phyloP scores from a whole-genome alignment of 495 filamentous ascomycete genomes.

The Hypoxylon perforatum region DNA sequence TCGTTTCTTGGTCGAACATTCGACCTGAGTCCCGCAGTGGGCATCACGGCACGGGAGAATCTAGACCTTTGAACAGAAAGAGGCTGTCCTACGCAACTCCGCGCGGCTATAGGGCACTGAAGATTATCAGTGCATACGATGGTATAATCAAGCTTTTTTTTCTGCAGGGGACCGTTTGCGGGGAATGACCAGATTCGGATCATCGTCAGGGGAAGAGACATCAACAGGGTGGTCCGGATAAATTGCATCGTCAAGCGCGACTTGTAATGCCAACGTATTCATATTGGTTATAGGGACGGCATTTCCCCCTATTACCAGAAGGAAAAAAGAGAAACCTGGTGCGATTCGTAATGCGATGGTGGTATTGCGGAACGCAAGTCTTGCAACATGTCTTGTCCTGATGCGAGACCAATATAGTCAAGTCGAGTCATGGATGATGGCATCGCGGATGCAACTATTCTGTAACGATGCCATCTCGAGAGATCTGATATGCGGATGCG shows the following conservation, averaged over 20 bases:
- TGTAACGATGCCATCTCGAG: constrained; percentile 3
- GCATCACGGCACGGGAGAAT: constrained; percentile 23
- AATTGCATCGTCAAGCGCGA: constrained; percentile 16
- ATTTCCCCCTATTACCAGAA: constrained; percentile 22
- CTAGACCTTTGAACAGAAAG: constrained; percentile 28
- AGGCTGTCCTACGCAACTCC: constrained; percentile 12
- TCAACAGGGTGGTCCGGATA: constrained; percentile 30
- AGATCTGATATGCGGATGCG: constrained; percentile 19
- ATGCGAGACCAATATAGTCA: too few relatives aligned
- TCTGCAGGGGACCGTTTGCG: constrained; percentile 20
- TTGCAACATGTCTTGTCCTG: neutral
- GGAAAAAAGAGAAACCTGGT: neutral
- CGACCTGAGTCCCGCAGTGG: constrained; percentile 22
- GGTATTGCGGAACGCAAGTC: constrained; percentile 17
- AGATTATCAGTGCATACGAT: constrained; percentile 9
- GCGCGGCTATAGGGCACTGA: constrained; percentile 34
- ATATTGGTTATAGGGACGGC: constrained; percentile 30
- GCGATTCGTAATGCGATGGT: constrained; percentile 13
- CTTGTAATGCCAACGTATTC: constrained; percentile 7
- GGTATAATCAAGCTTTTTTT: constrained; percentile 37
- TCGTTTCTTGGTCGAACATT: constrained; percentile 14
- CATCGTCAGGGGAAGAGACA: constrained; percentile 27
- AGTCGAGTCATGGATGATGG: constrained; percentile 20
- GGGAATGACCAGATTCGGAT: constrained; percentile 35
- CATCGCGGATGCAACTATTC: constrained; percentile 21